Evolutionary conservation across 148 eudicot genomes (phyloP).

Genomic region (Rheum nobile): DNA sequence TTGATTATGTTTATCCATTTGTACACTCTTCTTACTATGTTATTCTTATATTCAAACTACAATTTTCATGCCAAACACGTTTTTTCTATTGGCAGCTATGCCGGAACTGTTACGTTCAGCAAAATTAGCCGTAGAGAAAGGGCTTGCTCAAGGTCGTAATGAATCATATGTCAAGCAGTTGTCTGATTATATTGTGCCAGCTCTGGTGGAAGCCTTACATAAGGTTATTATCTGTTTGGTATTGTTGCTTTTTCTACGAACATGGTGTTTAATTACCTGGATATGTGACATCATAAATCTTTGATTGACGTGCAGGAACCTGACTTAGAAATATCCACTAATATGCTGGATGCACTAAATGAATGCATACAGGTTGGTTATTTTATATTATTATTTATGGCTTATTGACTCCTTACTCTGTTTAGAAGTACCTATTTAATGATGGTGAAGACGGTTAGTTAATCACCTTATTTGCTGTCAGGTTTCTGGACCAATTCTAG

Average conservation of each 20-base stretch:
- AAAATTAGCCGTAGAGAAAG: conserved; percentile 87
- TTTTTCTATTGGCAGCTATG: conserved; percentile 54
- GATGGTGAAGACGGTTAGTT: not conserved
- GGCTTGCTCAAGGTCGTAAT: conserved; percentile 85
- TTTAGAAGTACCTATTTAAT: not conserved
- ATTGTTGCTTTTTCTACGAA: conserved; percentile 6
- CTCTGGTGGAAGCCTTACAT: conserved; percentile 88
- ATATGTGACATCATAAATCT: not conserved
- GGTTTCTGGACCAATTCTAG: conserved; percentile 69
- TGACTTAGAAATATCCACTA: conserved; percentile 83
- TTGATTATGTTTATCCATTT: not conserved
- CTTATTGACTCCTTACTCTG: not conserved
- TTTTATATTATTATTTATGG: not conserved
- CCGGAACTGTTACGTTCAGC: conserved; percentile 90
- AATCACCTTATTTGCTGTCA: conserved; percentile 16
- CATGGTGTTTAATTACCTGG: not conserved
- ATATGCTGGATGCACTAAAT: conserved; percentile 85
- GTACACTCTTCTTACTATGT: not conserved
- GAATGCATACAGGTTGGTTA: conserved; percentile 74
- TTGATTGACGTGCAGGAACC: conserved; percentile 65
- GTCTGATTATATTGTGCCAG: conserved; percentile 79
- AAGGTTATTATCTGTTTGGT: conserved; percentile 38
- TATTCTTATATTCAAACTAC: conserved; percentile 1
- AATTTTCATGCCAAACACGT: conserved; percentile 8
- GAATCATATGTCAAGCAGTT: conserved; percentile 83